These are phyloP conservation scores for Trichoderma arundinaceum DNA, from an alignment of 2,329 filamentous ascomycete genomes.

Conservation along the genomic window DNA sequence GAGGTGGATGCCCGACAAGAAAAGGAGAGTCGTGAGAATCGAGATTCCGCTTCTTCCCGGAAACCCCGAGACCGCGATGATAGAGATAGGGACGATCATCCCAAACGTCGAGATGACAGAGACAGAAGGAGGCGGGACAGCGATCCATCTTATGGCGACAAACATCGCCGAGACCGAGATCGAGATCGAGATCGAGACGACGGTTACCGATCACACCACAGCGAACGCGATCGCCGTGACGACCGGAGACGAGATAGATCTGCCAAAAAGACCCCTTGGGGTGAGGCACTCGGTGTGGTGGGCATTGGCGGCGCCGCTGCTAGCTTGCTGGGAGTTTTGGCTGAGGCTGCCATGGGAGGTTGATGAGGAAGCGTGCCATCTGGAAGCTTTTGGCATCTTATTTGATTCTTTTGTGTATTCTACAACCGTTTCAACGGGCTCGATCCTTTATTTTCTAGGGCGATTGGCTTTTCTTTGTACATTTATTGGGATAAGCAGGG, in stretches of 20 bases:
- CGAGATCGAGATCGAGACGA: constrained; percentile 14
- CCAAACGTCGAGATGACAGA: constrained; percentile 17
- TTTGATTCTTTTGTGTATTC: neutral
- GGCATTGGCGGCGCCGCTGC: constrained; percentile 66
- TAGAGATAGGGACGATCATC: constrained; percentile 33
- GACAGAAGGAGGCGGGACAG: constrained; percentile 31
- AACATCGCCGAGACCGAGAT: constrained; percentile 40
- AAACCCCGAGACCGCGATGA: constrained; percentile 42
- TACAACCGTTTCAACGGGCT: neutral
- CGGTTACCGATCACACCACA: constrained; percentile 41
- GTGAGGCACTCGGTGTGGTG: constrained; percentile 62
- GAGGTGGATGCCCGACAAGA: constrained; percentile 47
- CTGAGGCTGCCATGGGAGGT: constrained; percentile 56
- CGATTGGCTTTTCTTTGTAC: constrained; percentile 4
- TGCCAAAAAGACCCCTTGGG: constrained; percentile 54
- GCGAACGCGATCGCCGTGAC: constrained; percentile 47
- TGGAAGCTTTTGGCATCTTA: neutral
- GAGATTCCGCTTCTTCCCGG: constrained; percentile 32
- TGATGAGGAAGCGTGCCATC: neutral
- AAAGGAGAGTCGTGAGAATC: constrained; percentile 44
- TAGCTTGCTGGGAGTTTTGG: constrained; percentile 62
- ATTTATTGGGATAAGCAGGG: neutral
- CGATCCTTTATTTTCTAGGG: neutral
- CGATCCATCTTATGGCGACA: constrained; percentile 36
- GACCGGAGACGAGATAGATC: constrained; percentile 47